Percentiles rank a stretch among this genome's conserved stretches.
Conservation (phyloP, 1,139 yeast species). For the Kodamaea plutei region DNA sequence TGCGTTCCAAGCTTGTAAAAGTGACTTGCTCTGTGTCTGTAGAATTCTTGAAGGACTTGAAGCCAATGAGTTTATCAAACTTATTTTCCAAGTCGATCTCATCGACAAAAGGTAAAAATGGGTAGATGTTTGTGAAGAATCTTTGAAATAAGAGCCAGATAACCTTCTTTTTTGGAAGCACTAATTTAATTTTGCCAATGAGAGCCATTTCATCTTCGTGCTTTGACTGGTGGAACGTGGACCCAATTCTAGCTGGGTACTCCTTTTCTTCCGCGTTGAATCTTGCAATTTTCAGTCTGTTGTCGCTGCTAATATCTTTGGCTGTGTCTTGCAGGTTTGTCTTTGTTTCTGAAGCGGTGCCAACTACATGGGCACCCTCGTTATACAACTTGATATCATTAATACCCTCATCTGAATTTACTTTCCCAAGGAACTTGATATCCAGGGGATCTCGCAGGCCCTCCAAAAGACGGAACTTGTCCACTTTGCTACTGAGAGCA, state of each 20-base stretch:
- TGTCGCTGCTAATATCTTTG: not conserved
- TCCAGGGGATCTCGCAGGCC: constrained; percentile 8
- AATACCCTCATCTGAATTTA: constrained; percentile 13
- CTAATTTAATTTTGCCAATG: constrained; percentile 18
- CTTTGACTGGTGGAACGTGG: constrained; percentile 27
- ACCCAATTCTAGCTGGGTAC: constrained; percentile 19
- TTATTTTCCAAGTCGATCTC: constrained; percentile 29
- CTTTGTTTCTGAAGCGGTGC: not conserved
- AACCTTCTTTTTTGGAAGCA: constrained; percentile 38
- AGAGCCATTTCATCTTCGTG: constrained; percentile 25
- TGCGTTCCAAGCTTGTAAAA: constrained; percentile 16
- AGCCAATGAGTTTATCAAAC: constrained; percentile 21
- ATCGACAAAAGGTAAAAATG: constrained; percentile 49
- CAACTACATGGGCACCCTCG: not conserved
- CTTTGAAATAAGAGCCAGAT: constrained; percentile 29
- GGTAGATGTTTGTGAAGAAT: constrained; percentile 45
- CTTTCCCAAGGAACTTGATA: constrained; percentile 10
- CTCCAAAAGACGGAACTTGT: constrained; percentile 4
- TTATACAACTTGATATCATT: constrained; percentile 9
- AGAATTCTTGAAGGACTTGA: constrained; percentile 11
- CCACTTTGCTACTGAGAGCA: constrained; percentile 4
- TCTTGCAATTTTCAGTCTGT: not conserved
- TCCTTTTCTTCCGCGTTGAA: constrained; percentile 3
- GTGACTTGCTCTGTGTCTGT: constrained; percentile 13
- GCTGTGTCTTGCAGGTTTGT: not conserved